Evolutionary conservation across 768 basidiomycete species (phyloP).

Genomic region (Lyophyllum atratum): DNA sequence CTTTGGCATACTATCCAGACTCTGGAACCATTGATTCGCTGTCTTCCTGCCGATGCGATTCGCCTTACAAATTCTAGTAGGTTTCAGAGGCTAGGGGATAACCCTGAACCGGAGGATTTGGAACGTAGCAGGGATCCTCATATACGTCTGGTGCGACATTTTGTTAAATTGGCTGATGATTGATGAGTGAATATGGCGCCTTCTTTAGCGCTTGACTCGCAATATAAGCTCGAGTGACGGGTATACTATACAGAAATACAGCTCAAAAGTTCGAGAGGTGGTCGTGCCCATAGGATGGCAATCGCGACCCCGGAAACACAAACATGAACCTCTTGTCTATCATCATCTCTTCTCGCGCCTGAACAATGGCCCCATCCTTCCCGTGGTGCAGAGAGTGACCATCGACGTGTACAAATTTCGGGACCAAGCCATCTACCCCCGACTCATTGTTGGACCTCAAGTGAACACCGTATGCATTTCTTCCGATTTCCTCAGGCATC

Average conservation of each 20-base stretch:
- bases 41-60: neutral
- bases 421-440: conserved; percentile 10
- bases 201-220: neutral
- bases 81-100: too few species aligned
- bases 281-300: neutral
- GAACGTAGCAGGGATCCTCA: too few species aligned
- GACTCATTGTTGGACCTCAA: conserved; percentile 7
- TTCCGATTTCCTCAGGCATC: too few species aligned
- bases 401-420: neutral
- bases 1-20: neutral
- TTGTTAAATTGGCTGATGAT: too few species aligned
- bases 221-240: neutral
- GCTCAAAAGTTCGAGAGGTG: neutral
- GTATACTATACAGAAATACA: neutral
- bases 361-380: neutral
- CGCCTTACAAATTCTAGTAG: too few species aligned
- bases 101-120: too few species aligned
- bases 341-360: neutral
- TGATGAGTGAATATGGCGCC: too few species aligned
- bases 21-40: neutral
- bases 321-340: neutral
- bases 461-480: conserved; percentile 1
- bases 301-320: neutral
- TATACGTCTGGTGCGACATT: too few species aligned
- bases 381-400: neutral